Percentiles rank a stretch among this genome's conserved stretches.
Conservation (phyloP, 441 rosid genomes). For the Erodium moschatum region DNA sequence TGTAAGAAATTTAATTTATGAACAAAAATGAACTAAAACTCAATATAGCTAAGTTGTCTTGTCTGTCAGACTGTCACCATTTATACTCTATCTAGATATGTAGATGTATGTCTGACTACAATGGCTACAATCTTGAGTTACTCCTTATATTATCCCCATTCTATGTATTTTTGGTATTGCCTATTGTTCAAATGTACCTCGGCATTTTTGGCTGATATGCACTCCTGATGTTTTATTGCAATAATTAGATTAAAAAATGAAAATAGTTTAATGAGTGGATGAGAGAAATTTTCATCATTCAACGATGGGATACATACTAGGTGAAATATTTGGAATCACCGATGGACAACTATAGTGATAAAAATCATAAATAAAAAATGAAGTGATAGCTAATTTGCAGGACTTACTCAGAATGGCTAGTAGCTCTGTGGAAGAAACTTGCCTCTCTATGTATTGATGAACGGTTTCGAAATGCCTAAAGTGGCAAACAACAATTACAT, state of each 20-base stretch:
- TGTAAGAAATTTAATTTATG: slow-evolving; percentile 7
- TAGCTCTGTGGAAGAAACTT: slow-evolving; percentile 49
- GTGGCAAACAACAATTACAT: slow-evolving; percentile 17
- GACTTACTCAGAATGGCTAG: slow-evolving; percentile 57
- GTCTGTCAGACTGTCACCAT: too few relatives aligned
- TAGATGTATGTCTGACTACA: not conserved
- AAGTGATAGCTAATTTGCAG: slow-evolving; percentile 21
- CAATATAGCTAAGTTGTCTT: not conserved
- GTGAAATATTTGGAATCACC: not conserved
- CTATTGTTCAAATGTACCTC: not conserved
- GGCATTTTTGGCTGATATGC: not conserved
- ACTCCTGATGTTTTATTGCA: not conserved
- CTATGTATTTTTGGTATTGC: not conserved
- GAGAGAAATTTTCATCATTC: slow-evolving; percentile 14
- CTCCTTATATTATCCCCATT: not conserved
- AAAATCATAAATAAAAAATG: slow-evolving; percentile 8
- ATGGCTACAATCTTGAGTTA: slow-evolving; percentile 4
- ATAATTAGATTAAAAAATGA: not conserved
- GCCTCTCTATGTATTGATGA: slow-evolving; percentile 49
- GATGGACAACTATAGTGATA: slow-evolving; percentile 5
- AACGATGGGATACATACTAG: not conserved
- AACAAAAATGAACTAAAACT: not conserved
- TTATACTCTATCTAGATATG: not conserved
- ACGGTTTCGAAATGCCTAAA: slow-evolving; percentile 66
- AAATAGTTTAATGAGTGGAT: slow-evolving; percentile 8